A percentile compares a stretch with the other conserved stretches of the same genome.
Evolutionary conservation across 2,329 filamentous ascomycete genomes (phyloP).

Genomic region (Alternaria dauci): DNA sequence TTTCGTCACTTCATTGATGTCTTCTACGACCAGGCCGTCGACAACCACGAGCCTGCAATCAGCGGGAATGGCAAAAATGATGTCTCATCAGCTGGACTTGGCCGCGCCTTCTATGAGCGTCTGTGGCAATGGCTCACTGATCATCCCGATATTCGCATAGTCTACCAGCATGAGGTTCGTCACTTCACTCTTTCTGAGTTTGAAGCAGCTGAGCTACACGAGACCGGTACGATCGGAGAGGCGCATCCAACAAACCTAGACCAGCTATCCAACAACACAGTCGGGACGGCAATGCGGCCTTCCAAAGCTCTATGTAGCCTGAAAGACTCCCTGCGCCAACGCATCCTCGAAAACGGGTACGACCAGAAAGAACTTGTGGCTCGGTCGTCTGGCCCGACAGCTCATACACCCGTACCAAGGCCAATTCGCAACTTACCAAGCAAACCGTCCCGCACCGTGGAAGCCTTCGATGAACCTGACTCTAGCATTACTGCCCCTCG

Average conservation of each 20-base stretch:
- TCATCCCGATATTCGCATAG: conserved; percentile 65
- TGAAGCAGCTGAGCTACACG: conserved; percentile 38
- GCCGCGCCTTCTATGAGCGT: conserved; percentile 59
- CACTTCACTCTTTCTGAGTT: conserved; percentile 43
- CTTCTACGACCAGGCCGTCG: conserved; percentile 43
- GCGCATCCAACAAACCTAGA: neutral
- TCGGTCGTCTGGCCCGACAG: neutral
- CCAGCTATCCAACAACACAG: neutral
- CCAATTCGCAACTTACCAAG: conserved; percentile 24
- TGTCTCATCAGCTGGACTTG: neutral
- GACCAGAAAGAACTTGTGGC: neutral
- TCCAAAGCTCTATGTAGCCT: conserved; percentile 27
- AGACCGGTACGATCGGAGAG: conserved; percentile 14
- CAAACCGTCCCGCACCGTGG: conserved; percentile 9
- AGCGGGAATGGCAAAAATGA: neutral
- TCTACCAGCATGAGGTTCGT: conserved; percentile 52
- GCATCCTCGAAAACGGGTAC: conserved; percentile 21
- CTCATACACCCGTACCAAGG: conserved; percentile 1
- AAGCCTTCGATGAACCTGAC: conserved; percentile 40
- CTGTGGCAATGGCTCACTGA: conserved; percentile 66
- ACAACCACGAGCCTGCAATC: neutral
- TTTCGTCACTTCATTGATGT: conserved; percentile 50
- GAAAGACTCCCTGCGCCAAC: conserved; percentile 30
- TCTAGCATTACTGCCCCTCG: conserved; percentile 34
- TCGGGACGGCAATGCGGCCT: conserved; percentile 8